Base-by-base conservation (phyloP, 306 rosid genomes). In the Coriaria nepalensis region DNA sequence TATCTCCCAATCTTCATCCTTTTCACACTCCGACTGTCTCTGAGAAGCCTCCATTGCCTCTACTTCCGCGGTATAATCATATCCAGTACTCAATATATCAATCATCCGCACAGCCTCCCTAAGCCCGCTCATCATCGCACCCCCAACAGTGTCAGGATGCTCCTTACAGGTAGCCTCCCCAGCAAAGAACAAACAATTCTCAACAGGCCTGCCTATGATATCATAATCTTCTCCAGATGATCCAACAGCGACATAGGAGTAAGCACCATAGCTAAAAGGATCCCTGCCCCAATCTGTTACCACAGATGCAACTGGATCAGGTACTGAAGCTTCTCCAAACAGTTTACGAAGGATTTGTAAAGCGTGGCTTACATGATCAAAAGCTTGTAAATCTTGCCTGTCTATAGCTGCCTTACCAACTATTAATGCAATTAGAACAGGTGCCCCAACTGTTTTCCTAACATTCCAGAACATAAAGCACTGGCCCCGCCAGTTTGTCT, bases 81-180 rank as follows among this genome's bases (percentile, higher is more conserved):
- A 75, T 47, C 99, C 99, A 57, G 75, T 56, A 40, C 53, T 72
- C 77, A 92, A 73, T 50, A 86, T 60, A 66, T 86, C 88, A 67
- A 86, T 78, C 48, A 92, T 79, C 41, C 99, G 94, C 47, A 92
- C 99, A 15, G 99, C 93, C 72, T 92, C 99, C 46, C 93, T 82
- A 35, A 92, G 81, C 48, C 99, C 99, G 52, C 96, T 92, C 94
- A 92, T 82, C 96, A 92, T 92, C 34, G 99, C 99, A 73, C 99
- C 99, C 67, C 99, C 99, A 55, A 92, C 99, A 5, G 99, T 92
- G 76, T 92, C 99, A 45, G 99, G 99, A 66, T 92, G 99, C 85
- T 92, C 99, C 81, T 92, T 92, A 76, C 99, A 92, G 47, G 99
- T 92, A 68, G 99, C 99, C 76, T 92, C 99, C 50, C 99, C 99